Evolutionary conservation across 1,139 yeast genomes (phyloP).

Genomic region (Yamadazyma diospyri): DNA sequence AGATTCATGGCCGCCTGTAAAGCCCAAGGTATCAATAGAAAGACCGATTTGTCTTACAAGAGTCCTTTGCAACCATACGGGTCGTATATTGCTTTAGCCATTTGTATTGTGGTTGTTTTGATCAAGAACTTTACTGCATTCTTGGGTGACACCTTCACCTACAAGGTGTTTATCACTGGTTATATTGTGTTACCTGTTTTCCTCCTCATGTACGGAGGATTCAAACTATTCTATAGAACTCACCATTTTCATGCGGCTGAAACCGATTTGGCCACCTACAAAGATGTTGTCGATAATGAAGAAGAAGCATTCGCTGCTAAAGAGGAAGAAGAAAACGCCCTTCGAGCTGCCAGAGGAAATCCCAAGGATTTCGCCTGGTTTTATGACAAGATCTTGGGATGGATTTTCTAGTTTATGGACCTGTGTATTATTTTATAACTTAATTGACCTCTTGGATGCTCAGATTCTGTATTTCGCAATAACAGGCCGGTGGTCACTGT

Average conservation of each 20-base stretch:
- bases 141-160: constrained; percentile 50
- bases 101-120: constrained; percentile 54
- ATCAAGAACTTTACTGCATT: constrained; percentile 75
- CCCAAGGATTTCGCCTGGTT: constrained; percentile 46
- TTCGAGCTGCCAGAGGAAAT: constrained; percentile 46
- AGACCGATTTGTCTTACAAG: constrained; percentile 46
- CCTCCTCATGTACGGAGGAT: constrained; percentile 51
- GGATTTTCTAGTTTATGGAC: constrained; percentile 14
- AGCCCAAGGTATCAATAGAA: constrained; percentile 53
- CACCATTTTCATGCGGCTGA: constrained; percentile 50
- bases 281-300: constrained; percentile 66
- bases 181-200: constrained; percentile 75
- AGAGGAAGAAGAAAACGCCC: constrained; percentile 42
- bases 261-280: constrained; percentile 61
- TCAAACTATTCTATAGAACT: constrained; percentile 55
- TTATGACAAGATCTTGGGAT: constrained; percentile 53
- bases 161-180: constrained; percentile 65
- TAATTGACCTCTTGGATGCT: not conserved
- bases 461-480: constrained; percentile 17
- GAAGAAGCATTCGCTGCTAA: constrained; percentile 51
- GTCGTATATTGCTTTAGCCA: constrained; percentile 52
- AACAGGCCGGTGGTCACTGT: constrained; percentile 47
- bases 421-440: not conserved
- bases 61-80: constrained; percentile 71
- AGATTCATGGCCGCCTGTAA: constrained; percentile 61